Evolutionary conservation across 2,329 filamentous ascomycete genomes (phyloP).

Genomic region (Alternaria conjuncta): DNA sequence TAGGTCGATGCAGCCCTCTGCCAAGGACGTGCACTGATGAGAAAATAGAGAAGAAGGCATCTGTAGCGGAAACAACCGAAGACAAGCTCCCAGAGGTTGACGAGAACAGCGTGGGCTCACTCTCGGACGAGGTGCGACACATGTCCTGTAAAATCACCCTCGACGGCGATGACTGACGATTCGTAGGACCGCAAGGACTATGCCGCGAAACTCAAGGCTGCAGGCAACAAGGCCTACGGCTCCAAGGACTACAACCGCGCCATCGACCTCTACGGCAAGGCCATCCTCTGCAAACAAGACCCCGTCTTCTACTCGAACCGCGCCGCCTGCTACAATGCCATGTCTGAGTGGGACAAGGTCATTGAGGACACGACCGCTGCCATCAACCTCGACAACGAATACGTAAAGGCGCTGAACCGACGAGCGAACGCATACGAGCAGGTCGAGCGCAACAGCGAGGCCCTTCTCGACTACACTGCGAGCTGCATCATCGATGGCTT

Average conservation of each 20-base stretch:
- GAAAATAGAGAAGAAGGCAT: slow-evolving; percentile 45
- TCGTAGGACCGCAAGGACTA: slow-evolving; percentile 81
- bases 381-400: slow-evolving; percentile 90
- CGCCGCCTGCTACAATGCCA: slow-evolving; percentile 94
- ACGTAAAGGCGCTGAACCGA: slow-evolving; percentile 97
- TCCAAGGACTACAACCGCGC: slow-evolving; percentile 92
- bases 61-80: slow-evolving; percentile 45
- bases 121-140: slow-evolving; percentile 51
- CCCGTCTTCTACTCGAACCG: slow-evolving; percentile 99
- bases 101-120: slow-evolving; percentile 51
- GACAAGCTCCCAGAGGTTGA: slow-evolving; percentile 59
- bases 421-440: slow-evolving; percentile 97
- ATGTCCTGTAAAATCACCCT: background rate
- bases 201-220: slow-evolving; percentile 89
- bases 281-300: slow-evolving; percentile 95
- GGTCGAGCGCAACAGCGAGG: slow-evolving; percentile 87
- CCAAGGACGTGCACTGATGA: slow-evolving; percentile 28
- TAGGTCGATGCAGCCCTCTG: slow-evolving; percentile 14
- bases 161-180: slow-evolving; percentile 34
- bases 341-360: slow-evolving; percentile 92
- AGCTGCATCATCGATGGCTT: slow-evolving; percentile 99
- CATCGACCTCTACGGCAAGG: slow-evolving; percentile 94
- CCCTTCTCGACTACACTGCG: slow-evolving; percentile 95
- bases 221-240: slow-evolving; percentile 95
- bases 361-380: slow-evolving; percentile 96